Base-by-base conservation (phyloP, 371 early-diverging fungal genomes). In the Fennellomyces sp. region DNA sequence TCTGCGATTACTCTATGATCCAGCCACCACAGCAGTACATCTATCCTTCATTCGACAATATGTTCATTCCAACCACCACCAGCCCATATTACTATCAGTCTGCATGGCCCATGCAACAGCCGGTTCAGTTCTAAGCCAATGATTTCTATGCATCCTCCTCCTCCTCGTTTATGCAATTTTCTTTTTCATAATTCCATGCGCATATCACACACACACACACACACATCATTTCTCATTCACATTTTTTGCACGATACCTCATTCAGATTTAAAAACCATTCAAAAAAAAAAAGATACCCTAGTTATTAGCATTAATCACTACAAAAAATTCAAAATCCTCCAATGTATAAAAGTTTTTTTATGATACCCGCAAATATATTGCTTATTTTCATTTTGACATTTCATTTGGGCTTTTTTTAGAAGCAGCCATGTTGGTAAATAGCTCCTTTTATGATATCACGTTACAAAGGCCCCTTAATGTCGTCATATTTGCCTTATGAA, bases 61-160 rank as follows among this genome's bases (percentile, higher is more conserved):
- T 36, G 13, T 15, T 26, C 36, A 30, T 33, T 17, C 36, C 38
- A 15, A 25, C 30, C 12, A 17, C 36, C 26, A 33, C 13, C 13
- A 17, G 29, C 5, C 29, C 51, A 21, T 50, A 30, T 29, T 50
- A 28, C 15, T 15, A 23, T 31, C 19, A n/a, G 23, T 8, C 35
- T 54, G 8, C 19, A n/a, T 38, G 39, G 55, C 36, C 39, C 31
- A 33, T 54, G 23, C 55, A 54, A 38, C 30, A 52, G 10, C 53
- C 31, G 6, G 35, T 52, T 52, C 39, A 54, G 33, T 33, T 31
- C 15, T 33, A 52, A 52, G 51, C 29, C 5, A n/a, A n/a, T n/a
- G 17, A 50, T 29, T 28, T 50, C 17, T 49, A 49, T 27, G 29
- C 52, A 52, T 17, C n/a, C 3, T 52, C 12, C 25, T 51, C 31